A percentile compares a stretch with the other conserved stretches of the same genome.
Conservation (phyloP, 1,284 basidiomycete genomes). For the Mycosarcoma mackinlayi region DNA sequence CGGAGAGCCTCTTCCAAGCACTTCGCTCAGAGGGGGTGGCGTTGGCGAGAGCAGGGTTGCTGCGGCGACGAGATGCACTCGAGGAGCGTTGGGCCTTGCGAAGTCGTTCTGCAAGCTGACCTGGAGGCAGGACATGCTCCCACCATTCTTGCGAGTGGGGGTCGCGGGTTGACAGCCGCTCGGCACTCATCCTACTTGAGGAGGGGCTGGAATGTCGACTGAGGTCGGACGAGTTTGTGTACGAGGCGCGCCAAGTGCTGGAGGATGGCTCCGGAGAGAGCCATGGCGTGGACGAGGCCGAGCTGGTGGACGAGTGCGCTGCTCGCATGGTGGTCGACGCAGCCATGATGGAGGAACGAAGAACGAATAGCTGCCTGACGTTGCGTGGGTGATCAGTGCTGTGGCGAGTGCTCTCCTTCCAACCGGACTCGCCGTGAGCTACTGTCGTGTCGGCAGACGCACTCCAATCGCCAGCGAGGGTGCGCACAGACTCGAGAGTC, state of each 20-base stretch:
- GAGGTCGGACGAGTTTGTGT: slow-evolving; percentile 20
- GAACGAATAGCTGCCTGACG: not conserved
- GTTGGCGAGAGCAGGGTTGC: slow-evolving; percentile 37
- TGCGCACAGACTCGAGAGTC: no score
- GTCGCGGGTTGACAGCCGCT: slow-evolving; percentile 10
- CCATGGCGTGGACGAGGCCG: slow-evolving; percentile 38
- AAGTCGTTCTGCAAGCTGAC: slow-evolving; percentile 56
- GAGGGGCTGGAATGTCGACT: slow-evolving; percentile 24
- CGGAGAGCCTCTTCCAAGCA: slow-evolving; percentile 43
- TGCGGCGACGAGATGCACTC: slow-evolving; percentile 33
- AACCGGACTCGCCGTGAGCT: no score
- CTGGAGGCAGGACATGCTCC: slow-evolving; percentile 58
- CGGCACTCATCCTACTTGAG: slow-evolving; percentile 8
- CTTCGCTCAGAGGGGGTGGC: slow-evolving; percentile 45
- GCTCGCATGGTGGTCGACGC: slow-evolving; percentile 20
- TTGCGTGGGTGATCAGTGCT: not conserved
- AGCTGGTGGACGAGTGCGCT: slow-evolving; percentile 36
- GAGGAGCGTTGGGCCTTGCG: slow-evolving; percentile 52
- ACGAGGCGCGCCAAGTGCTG: slow-evolving; percentile 21
- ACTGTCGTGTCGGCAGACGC: no score
- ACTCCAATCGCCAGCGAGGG: no score
- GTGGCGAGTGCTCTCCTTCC: no score
- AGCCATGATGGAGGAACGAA: slow-evolving; percentile 15
- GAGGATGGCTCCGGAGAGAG: slow-evolving; percentile 25
- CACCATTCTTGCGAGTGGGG: slow-evolving; percentile 53